Base-by-base conservation (phyloP, 768 basidiomycete genomes). In the Mycena vulgaris region DNA sequence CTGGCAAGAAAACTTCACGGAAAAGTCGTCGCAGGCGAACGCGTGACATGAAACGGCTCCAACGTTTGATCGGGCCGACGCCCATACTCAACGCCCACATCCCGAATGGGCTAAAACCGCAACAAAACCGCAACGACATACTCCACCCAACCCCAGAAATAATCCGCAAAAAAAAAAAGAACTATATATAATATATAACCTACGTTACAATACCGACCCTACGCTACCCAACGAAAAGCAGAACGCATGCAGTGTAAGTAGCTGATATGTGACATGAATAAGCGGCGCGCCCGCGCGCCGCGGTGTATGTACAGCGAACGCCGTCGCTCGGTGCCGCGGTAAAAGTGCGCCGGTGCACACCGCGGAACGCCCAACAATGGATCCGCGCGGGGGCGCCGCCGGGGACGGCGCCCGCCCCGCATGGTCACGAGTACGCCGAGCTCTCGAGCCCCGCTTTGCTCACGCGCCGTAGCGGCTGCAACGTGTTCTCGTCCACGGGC, bases 371-470 rank as follows among this genome's bases (percentile, higher is more conserved):
- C 8, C 35, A 37, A 37, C 35, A n/a, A n/a, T 14, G 35, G 35
- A 37, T 14, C 8, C 35, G 14, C 35, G 8, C 8, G 35, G 8
- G 35, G 35, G 14, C 35, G 35, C 42, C 7, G 21, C 10, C n/a
- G n/a, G n/a, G n/a, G n/a, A n/a, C n/a, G n/a, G n/a, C n/a, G n/a
- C n/a, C n/a, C n/a, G n/a, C n/a, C n/a, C n/a, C n/a, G n/a, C 49
- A 28, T 2, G 25, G 62, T 60, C 49, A 73, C 40, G 72, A 63
- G 73, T 82, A 83, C 30, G 76, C 76, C 31, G 85, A 87, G 76
- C 90, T 95, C 84, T 98, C 96, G 71, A 98, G 81, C 35, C 96
- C 96, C 7, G 96, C 96, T 82, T 98, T 98, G 79, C 94, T 96
- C 69, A 96, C 96, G 71, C 96, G 85, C 69, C 96, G 84, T 86